A percentile compares a stretch with the other conserved stretches of the same genome.
Evolutionary conservation across 805 yeast species (phyloP).

Genomic region (Cyberlindnera xylosilytica): DNA sequence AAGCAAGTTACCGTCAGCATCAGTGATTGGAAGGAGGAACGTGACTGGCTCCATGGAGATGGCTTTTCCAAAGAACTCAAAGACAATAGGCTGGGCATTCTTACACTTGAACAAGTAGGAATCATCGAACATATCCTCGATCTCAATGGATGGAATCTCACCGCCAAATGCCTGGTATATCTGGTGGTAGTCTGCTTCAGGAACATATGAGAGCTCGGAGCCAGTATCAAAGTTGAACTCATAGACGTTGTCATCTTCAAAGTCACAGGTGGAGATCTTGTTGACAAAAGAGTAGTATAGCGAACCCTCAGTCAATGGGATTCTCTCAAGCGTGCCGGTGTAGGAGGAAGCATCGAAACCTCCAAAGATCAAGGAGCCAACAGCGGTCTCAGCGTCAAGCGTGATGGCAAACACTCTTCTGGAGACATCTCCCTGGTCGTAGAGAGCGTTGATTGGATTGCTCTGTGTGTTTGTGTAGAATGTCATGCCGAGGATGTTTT

Average conservation of each 20-base stretch:
- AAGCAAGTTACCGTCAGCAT: conserved; percentile 5
- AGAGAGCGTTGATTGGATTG: conserved; percentile 5
- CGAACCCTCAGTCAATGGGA: conserved; percentile 3
- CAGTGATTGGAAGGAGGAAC: conserved; percentile 11
- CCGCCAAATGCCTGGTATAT: conserved; percentile 20
- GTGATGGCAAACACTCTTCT: conserved; percentile 16
- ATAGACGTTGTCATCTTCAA: conserved; percentile 3
- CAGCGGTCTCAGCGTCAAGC: background rate
- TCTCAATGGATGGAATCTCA: conserved; percentile 15
- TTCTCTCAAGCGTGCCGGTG: conserved; percentile 13
- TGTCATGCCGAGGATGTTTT: conserved; percentile 16
- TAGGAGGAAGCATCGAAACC: conserved; percentile 21
- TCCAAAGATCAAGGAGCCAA: conserved; percentile 23
- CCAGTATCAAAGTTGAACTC: conserved; percentile 19
- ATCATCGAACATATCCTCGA: conserved; percentile 34
- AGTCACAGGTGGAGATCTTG: conserved; percentile 18
- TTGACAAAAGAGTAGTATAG: conserved; percentile 8
- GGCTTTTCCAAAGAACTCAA: conserved; percentile 19
- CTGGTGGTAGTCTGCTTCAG: conserved; percentile 10
- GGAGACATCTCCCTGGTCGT: conserved; percentile 2
- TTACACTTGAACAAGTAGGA: conserved; percentile 31
- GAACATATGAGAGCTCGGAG: conserved; percentile 10
- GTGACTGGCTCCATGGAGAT: conserved; percentile 11
- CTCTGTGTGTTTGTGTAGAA: background rate
- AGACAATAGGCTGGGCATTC: conserved; percentile 12